phyloP scores from a whole-genome alignment of 208 protist genomes.

The Wallacemonas collosoma region DNA sequence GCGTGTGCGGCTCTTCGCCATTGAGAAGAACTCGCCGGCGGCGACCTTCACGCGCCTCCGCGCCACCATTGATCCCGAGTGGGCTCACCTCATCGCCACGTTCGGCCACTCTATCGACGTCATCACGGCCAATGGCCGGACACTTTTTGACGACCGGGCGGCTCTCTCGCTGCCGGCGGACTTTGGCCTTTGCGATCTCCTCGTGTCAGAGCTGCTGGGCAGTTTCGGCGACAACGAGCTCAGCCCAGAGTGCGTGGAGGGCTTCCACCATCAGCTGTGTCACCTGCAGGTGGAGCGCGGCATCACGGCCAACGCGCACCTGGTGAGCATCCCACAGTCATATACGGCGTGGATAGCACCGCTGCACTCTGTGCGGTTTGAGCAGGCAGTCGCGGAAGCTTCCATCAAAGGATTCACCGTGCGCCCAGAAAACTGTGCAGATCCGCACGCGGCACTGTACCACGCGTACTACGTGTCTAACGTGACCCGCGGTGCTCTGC shows the following conservation, averaged over 20 bases:
- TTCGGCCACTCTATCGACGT: slow-evolving; percentile 92
- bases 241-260: slow-evolving; percentile 99
- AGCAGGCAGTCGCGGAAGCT: slow-evolving; percentile 56
- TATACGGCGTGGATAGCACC: slow-evolving; percentile 86
- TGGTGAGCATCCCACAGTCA: slow-evolving; percentile 66
- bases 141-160: slow-evolving; percentile 37
- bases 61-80: slow-evolving; percentile 56
- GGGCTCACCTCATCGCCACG: slow-evolving; percentile 45
- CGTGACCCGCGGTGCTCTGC: slow-evolving; percentile 45
- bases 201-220: slow-evolving; percentile 98
- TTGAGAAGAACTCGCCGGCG: slow-evolving; percentile 98
- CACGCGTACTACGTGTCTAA: slow-evolving; percentile 82
- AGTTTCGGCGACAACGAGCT: slow-evolving; percentile 99
- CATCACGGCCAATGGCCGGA: slow-evolving; percentile 89
- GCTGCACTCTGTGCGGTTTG: slow-evolving; percentile 60
- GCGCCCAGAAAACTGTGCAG: slow-evolving; percentile 35
- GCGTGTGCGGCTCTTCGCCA: slow-evolving; percentile 91
- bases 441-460: slow-evolving; percentile 60
- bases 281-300: slow-evolving; percentile 37
- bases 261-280: slow-evolving; percentile 70
- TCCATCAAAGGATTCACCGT: slow-evolving; percentile 70
- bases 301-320: slow-evolving; percentile 44
- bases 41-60: slow-evolving; percentile 87
- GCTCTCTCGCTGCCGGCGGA: slow-evolving; percentile 40
- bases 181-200: slow-evolving; percentile 92